These are phyloP conservation scores for Fusarium devonianum DNA, from an alignment of 2,329 filamentous ascomycete genomes.

Conservation along the genomic window DNA sequence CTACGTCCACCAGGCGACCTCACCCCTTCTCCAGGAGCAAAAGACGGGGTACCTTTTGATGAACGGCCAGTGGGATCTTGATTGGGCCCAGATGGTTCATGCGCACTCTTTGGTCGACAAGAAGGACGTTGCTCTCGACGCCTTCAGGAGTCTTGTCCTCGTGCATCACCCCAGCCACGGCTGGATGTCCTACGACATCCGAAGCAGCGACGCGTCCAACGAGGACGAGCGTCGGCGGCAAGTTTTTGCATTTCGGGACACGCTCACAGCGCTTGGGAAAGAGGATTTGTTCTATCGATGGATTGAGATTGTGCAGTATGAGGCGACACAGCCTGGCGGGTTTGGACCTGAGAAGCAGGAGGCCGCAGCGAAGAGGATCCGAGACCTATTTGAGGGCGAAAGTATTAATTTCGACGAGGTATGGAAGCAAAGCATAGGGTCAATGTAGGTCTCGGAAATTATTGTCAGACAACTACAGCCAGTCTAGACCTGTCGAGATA, in stretches of 20 bases:
- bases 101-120: conserved; percentile 74
- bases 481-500: too few species aligned
- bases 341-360: conserved; percentile 79
- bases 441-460: conserved; percentile 2
- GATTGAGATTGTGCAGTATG: conserved; percentile 92
- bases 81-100: conserved; percentile 81
- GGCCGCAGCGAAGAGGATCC: conserved; percentile 75
- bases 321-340: conserved; percentile 78
- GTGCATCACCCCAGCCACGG: conserved; percentile 72
- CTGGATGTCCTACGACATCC: conserved; percentile 69
- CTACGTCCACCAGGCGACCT: conserved; percentile 72
- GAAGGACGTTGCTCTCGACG: conserved; percentile 66
- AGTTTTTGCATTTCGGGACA: conserved; percentile 81
- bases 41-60: conserved; percentile 92
- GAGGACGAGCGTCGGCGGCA: conserved; percentile 74
- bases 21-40: conserved; percentile 68
- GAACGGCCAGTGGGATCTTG: conserved; percentile 85
- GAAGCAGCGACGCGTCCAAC: conserved; percentile 58
- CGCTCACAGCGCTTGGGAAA: conserved; percentile 77
- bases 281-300: conserved; percentile 90
- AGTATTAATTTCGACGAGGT: conserved; percentile 84
- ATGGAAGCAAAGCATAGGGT: conserved; percentile 64
- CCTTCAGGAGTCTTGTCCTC: conserved; percentile 75
- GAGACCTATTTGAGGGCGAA: conserved; percentile 75
- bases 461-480: too few species aligned